Evolutionary conservation across 1,284 basidiomycete species (phyloP), one percentile per base, ranked within the genome.

Genomic region (Cutaneotrichosporon spelunceum): DNA sequence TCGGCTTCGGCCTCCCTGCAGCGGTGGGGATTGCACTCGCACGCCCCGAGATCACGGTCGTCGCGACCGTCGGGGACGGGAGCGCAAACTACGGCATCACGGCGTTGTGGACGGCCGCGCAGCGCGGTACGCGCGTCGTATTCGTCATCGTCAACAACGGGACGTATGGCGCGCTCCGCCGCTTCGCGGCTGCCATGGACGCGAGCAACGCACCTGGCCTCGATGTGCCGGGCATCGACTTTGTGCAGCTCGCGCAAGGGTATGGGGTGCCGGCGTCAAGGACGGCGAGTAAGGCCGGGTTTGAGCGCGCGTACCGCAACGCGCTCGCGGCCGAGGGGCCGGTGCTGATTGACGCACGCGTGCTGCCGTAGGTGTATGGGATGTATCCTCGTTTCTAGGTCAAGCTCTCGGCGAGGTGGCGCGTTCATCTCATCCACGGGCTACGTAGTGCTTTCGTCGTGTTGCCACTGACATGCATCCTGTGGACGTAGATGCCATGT

Each of bases 131-230:
- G 4, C 56, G 63, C n/a, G 54, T 53, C 1, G 56, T 64, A 11
- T 64, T 64, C 23, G 49, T 64, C 16, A 64, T 64, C 42, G 56
- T 53, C 19, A 64, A 64, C 53, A 64, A 64, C 34, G 42, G 53
- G 6, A 26, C 53, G 4, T 64, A 64, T 9, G 63, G 63, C 19
- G 63, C 63, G 2, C 53, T 64, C n/a, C 52, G 56, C 7, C 24
- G 44, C 11, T 64, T 64, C 23, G 63, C 63, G 0, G 29, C 11
- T 1, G 48, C 48, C 6, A 59, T 64, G 30, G 26, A 61, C 10
- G 59, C 57, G 1, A 33, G 30, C 19, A n/a, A 53, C 30, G 48
- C 59, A 0, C 59, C 59, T 0, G 63, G 63, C 0, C 57, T 64
- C 24, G 59, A 61, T n/a, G 34, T 64, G 5, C 63, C 59, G 4